Evolutionary conservation across 1,284 basidiomycete species (phyloP).

Genomic region (Sporisorium graminicola): DNA sequence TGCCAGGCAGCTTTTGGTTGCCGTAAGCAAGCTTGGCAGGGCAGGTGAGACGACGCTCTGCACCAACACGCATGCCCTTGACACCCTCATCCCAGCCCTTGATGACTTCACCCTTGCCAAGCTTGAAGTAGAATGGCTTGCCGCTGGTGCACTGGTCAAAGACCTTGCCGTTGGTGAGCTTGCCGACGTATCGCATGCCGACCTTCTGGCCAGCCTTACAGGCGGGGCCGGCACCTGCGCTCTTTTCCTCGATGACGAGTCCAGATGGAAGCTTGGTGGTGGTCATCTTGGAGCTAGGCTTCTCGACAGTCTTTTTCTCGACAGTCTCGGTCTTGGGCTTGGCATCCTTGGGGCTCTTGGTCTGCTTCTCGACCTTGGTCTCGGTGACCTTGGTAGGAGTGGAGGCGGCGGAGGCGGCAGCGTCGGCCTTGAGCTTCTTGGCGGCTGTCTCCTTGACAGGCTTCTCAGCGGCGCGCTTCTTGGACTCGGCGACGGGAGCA

Average conservation of each 20-base stretch:
- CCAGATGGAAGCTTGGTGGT: constrained; percentile 78
- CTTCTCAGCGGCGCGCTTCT: constrained; percentile 76
- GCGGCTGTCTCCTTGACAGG: constrained; percentile 69
- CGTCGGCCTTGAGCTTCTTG: constrained; percentile 77
- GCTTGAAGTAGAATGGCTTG: constrained; percentile 86
- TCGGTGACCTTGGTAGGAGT: constrained; percentile 71
- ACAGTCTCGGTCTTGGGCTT: constrained; percentile 48
- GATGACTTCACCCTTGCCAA: constrained; percentile 92
- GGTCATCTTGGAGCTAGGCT: constrained; percentile 40
- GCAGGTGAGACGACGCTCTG: constrained; percentile 85
- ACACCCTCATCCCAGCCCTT: constrained; percentile 91
- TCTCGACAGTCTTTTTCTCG: constrained; percentile 55
- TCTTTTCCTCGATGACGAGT: constrained; percentile 82
- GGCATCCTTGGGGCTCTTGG: constrained; percentile 52
- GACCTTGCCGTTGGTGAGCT: constrained; percentile 83
- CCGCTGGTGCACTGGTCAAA: constrained; percentile 92
- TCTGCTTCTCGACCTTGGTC: constrained; percentile 64
- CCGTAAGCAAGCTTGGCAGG: constrained; percentile 76
- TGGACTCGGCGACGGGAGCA: constrained; percentile 68
- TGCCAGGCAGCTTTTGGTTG: constrained; percentile 72
- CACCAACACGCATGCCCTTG: constrained; percentile 89
- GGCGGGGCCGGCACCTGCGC: constrained; percentile 81
- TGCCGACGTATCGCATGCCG: constrained; percentile 90
- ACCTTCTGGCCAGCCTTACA: constrained; percentile 89
- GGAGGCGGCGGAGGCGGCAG: constrained; percentile 69